Percentiles rank a stretch among this genome's conserved stretches.
phyloP scores from a whole-genome alignment of 1,284 basidiomycete species.

The Caloboletus firmus region DNA sequence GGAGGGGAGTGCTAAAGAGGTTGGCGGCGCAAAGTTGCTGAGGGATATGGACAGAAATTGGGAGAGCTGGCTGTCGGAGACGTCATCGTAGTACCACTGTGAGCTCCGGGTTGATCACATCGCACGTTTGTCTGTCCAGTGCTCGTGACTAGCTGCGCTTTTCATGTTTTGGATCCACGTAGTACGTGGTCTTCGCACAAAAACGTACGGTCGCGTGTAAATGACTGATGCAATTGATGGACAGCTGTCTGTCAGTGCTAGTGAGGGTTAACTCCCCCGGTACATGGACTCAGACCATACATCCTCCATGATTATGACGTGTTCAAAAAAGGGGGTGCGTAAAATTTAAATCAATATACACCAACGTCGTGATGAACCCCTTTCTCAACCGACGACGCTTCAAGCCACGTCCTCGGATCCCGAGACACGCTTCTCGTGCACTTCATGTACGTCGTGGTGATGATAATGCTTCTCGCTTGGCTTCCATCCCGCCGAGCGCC shows the following conservation, averaged over 20 bases:
- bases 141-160: neutral
- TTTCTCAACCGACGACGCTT: neutral
- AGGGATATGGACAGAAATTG: conserved; percentile 17
- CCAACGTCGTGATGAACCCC: neutral
- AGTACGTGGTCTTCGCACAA: neutral
- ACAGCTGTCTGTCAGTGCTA: neutral
- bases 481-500: conserved; percentile 27
- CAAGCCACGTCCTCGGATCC: conserved; percentile 20
- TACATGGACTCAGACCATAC: neutral
- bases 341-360: neutral
- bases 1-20: neutral
- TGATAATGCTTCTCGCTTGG: conserved; percentile 28
- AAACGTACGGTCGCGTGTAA: too few relatives aligned
- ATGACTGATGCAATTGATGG: neutral
- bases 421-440: conserved; percentile 25
- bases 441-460: conserved; percentile 9
- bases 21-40: neutral
- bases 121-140: neutral
- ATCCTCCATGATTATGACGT: neutral
- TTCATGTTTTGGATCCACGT: conserved; percentile 1
- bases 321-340: neutral
- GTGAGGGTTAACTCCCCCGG: neutral
- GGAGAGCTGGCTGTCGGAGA: conserved; percentile 34
- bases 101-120: neutral
- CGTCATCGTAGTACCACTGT: neutral